phyloP scores from a whole-genome alignment of 768 basidiomycete species.

The Sistotremastrum niveocremeum region DNA sequence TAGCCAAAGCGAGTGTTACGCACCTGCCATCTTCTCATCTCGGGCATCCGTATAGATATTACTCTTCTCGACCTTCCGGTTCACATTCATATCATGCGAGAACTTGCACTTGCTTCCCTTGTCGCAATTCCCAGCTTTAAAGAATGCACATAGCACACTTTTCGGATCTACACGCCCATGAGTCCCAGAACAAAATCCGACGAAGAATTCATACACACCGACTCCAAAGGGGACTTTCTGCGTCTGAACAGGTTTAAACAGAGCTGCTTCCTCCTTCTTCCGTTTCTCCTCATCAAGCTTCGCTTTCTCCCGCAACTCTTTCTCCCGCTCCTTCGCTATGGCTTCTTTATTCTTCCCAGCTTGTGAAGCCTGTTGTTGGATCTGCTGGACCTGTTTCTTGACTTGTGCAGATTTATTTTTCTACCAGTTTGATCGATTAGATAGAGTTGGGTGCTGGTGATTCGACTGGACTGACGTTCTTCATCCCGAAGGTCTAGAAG shows the following conservation, averaged over 20 bases:
- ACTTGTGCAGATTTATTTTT: conserved; percentile 95
- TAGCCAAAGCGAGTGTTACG: conserved; percentile 10
- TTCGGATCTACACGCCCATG: conserved; percentile 56
- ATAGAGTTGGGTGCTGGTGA: conserved; percentile 1
- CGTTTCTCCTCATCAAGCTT: conserved; percentile 74
- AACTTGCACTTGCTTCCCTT: conserved; percentile 97
- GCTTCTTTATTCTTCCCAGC: conserved; percentile 70
- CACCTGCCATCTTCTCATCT: conserved; percentile 68
- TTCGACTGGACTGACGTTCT: conserved; percentile 46
- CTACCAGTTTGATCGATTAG: conserved; percentile 20
- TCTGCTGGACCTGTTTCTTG: conserved; percentile 66
- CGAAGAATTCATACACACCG: conserved; percentile 14
- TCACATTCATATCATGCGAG: conserved; percentile 84
- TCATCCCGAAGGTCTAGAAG: conserved; percentile 72
- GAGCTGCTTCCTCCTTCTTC: conserved; percentile 69
- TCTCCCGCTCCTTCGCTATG: conserved; percentile 80
- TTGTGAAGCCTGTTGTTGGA: conserved; percentile 63
- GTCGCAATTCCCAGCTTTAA: conserved; percentile 84
- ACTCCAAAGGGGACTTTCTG: conserved; percentile 92
- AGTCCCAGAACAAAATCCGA: background rate
- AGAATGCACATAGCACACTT: conserved; percentile 84
- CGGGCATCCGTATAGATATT: conserved; percentile 84
- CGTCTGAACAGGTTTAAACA: conserved; percentile 65
- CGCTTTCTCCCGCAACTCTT: conserved; percentile 57
- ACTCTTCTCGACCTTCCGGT: conserved; percentile 88